These are phyloP conservation scores for Aspergillus calidoustus DNA, from an alignment of 2,329 filamentous ascomycete species.

Conservation along the genomic window DNA sequence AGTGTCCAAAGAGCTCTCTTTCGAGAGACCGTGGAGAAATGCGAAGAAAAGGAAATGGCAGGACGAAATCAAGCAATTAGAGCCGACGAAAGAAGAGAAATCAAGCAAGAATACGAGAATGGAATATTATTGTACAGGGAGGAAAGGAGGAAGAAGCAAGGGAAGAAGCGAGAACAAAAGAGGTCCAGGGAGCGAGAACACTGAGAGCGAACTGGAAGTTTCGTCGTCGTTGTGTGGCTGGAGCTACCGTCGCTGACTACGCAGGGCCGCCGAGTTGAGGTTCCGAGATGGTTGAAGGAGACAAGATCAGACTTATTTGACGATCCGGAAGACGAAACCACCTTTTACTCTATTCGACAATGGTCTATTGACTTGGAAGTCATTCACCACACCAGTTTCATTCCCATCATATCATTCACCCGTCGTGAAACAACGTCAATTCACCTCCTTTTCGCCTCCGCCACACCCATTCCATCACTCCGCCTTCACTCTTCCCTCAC, in stretches of 20 bases:
- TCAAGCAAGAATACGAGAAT: background rate
- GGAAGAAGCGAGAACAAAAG: conserved; percentile 21
- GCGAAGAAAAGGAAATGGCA: conserved; percentile 16
- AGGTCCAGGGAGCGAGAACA: conserved; percentile 19
- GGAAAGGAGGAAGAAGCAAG: conserved; percentile 3
- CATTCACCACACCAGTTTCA: background rate
- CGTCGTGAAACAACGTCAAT: conserved; percentile 1
- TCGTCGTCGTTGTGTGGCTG: conserved; percentile 28
- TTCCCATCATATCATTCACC: background rate
- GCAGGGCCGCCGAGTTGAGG: background rate
- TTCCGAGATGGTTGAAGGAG: background rate
- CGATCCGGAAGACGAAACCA: background rate
- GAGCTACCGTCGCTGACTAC: conserved; percentile 9
- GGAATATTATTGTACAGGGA: conserved; percentile 24
- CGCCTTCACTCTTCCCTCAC: conserved; percentile 2
- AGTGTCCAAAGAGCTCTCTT: conserved; percentile 39
- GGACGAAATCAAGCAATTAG: conserved; percentile 8
- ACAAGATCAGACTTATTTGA: background rate
- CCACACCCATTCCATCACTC: background rate
- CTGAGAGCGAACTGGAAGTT: conserved; percentile 28
- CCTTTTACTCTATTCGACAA: background rate
- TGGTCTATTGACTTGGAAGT: background rate
- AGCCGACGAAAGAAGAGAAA: conserved; percentile 17
- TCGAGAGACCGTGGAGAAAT: conserved; percentile 30
- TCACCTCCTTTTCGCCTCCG: conserved; percentile 9